These are phyloP conservation scores for Ceratocystis alfenasii DNA, from an alignment of 2,329 filamentous ascomycete species.

Conservation along the genomic window DNA sequence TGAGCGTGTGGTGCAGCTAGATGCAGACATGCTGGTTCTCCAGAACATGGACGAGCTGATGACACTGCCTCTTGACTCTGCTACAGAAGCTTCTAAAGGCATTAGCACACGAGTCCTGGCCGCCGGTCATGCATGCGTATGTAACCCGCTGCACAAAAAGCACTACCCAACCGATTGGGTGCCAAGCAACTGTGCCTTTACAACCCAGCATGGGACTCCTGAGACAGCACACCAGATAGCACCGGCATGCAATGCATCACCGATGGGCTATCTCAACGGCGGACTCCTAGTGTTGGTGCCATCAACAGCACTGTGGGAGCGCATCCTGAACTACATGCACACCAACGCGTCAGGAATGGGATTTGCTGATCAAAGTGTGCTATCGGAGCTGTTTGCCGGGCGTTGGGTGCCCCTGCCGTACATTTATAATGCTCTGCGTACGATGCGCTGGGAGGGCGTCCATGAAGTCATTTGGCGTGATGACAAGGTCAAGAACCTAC, in stretches of 20 bases:
- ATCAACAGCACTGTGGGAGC: constrained; percentile 35
- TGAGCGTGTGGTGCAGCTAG: constrained; percentile 67
- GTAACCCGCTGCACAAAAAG: constrained; percentile 64
- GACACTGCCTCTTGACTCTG: constrained; percentile 59
- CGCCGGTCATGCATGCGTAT: constrained; percentile 72
- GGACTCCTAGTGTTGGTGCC: constrained; percentile 48
- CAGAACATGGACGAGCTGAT: constrained; percentile 88
- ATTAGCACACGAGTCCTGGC: constrained; percentile 53
- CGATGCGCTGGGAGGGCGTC: constrained; percentile 41
- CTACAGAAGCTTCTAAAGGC: constrained; percentile 13
- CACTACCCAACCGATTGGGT: constrained; percentile 68
- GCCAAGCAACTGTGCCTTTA: constrained; percentile 47
- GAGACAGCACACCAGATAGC: constrained; percentile 37
- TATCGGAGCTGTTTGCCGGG: constrained; percentile 43
- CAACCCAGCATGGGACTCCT: constrained; percentile 38
- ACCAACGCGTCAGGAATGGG: constrained; percentile 37
- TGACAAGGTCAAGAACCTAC: constrained; percentile 46
- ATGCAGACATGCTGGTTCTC: constrained; percentile 76
- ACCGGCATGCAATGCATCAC: constrained; percentile 35
- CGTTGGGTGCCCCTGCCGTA: constrained; percentile 49
- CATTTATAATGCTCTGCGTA: constrained; percentile 52
- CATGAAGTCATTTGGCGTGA: constrained; percentile 48
- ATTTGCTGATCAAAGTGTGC: constrained; percentile 49
- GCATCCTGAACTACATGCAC: constrained; percentile 42
- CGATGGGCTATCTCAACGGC: constrained; percentile 40